Base-by-base conservation (phyloP, 2,329 filamentous ascomycete genomes). In the Monosporascus sp. region DNA sequence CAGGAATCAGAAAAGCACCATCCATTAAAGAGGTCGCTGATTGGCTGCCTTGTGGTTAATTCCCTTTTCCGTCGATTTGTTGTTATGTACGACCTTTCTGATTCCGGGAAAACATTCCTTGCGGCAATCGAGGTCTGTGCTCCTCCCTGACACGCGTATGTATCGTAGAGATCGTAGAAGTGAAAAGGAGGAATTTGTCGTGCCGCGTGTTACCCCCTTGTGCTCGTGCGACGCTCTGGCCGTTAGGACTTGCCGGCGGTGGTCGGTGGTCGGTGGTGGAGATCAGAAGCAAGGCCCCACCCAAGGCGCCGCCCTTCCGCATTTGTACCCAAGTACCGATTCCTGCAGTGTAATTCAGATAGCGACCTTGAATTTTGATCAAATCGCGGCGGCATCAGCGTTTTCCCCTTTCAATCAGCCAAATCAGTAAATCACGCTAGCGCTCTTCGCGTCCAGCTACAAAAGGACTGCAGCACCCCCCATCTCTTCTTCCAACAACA, bases 341-440 rank as follows among this genome's bases (percentile, higher is more conserved):
- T 35, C 9, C 31, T 35, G 9, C 31, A 35, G 31, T 35, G 31
- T 35, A 35, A 35, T 35, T 35, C 3, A 35, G 31, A 35, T 35
- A 35, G 31, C 31, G 31, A 35, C 31, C 31, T 35, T 35, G 5
- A 14, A 14, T 35, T 35, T 35, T 35, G 31, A 35, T 35, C 31
- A 11, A 35, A 35, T 35, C 31, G 31, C 31, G 11, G 52, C 37
- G 37, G 35, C 26, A 48, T 35, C 53, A 52, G 58, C 60, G 57
- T 63, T 55, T 61, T 61, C n/a, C 63, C 60, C 62, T 60, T 56
- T 59, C 55, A 48, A 55, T 57, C 59, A 57, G 58, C 60, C 60
- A 69, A 81, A 84, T 84, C 81, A 84, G 81, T 80, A 82, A 82
- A 78, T 70, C 65, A 70, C 71, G 71, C 72, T 73, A 71, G 69